Percentiles rank a stretch among this genome's conserved stretches.
These are phyloP conservation scores for Xylariales sp. DNA, from an alignment of 2,329 filamentous ascomycete species.

Conservation along the genomic window DNA sequence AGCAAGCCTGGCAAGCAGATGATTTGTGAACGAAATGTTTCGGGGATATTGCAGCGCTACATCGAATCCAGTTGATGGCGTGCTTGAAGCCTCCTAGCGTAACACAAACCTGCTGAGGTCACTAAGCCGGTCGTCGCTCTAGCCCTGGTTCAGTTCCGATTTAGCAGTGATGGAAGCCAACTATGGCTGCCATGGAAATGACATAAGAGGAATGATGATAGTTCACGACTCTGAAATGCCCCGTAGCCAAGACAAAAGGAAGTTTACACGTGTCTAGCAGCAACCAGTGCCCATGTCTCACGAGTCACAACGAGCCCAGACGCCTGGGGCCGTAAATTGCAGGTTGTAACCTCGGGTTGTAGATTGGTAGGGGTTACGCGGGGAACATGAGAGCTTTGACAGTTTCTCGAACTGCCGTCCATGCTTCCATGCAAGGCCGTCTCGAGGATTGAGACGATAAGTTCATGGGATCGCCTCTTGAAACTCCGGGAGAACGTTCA, in stretches of 20 bases:
- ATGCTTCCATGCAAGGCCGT: not conserved
- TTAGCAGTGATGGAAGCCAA: no score
- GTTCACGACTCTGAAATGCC: no score
- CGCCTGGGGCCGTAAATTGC: conserved; percentile 5
- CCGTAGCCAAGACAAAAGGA: conserved; percentile 1
- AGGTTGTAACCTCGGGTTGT: conserved; percentile 2
- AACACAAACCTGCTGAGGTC: no score
- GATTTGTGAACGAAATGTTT: conserved; percentile 7
- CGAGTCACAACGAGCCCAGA: not conserved
- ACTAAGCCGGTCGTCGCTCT: no score
- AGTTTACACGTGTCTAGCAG: conserved; percentile 7
- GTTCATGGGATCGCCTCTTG: not conserved
- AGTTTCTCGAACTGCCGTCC: conserved; percentile 2
- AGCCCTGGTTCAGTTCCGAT: no score
- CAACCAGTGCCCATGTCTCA: no score
- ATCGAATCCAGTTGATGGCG: not conserved
- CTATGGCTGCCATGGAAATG: no score
- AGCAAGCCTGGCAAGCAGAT: not conserved
- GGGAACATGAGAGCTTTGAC: not conserved
- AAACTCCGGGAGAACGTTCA: conserved; percentile 6
- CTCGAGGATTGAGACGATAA: not conserved
- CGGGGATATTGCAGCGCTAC: conserved; percentile 6
- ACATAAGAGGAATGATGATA: no score
- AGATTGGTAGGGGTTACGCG: not conserved
- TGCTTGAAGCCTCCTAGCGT: not conserved